Evolutionary conservation across 169 alveolate genomes (phyloP).

Genomic region (Eimeria nieschulzi): DNA sequence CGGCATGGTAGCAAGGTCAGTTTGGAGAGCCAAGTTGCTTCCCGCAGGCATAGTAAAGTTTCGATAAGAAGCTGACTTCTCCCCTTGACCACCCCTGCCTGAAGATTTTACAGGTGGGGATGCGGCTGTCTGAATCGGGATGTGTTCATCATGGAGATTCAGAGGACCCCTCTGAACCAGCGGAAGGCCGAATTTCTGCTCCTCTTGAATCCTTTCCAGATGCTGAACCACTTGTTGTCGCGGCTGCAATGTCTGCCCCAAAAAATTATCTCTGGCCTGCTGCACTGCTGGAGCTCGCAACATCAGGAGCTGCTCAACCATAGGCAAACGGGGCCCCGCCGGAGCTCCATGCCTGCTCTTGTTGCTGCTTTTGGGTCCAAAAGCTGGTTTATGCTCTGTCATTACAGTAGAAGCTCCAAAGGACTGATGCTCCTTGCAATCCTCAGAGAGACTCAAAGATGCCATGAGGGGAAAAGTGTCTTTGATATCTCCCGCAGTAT

Average conservation of each 20-base stretch:
- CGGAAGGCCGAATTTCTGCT: background rate
- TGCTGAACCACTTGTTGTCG: background rate
- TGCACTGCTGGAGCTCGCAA: background rate
- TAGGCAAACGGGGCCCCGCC: background rate
- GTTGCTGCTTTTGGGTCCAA: background rate
- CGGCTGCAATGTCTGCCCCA: background rate
- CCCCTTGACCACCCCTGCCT: background rate
- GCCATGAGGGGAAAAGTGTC: background rate
- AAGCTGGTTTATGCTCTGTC: background rate
- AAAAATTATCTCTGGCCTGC: background rate
- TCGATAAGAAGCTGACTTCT: background rate
- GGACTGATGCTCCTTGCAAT: background rate
- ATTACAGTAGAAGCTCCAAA: background rate
- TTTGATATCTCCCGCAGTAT: background rate
- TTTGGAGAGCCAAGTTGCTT: slow-evolving; percentile 47
- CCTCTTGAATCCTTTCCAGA: background rate
- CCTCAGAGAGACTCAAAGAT: background rate
- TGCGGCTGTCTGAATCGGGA: background rate
- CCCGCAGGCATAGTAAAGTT: background rate
- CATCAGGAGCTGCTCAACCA: background rate
- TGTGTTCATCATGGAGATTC: too few relatives aligned
- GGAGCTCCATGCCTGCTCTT: background rate
- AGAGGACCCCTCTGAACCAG: background rate
- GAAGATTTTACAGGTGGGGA: background rate
- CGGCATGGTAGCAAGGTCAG: slow-evolving; percentile 38